phyloP scores from a whole-genome alignment of 768 basidiomycete genomes.

The Nevesoporus exiguus region DNA sequence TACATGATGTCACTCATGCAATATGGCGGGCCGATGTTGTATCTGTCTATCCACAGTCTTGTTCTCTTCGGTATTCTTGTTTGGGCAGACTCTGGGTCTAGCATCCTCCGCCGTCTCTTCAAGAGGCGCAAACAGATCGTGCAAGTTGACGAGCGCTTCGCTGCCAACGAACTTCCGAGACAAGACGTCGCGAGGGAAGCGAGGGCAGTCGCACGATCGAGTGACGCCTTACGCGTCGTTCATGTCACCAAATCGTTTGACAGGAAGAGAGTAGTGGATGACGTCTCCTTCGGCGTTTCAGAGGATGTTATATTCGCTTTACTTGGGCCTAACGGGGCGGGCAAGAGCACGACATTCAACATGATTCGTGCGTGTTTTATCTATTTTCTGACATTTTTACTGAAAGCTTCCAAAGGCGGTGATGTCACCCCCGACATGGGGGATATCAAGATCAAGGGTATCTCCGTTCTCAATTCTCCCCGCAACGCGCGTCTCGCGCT shows the following conservation, averaged over 20 bases:
- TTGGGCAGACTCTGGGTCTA: constrained; percentile 68
- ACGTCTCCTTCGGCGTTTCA: constrained; percentile 66
- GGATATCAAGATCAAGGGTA: constrained; percentile 63
- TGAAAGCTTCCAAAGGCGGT: constrained; percentile 45
- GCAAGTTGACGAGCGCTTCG: constrained; percentile 12
- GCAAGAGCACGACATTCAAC: constrained; percentile 80
- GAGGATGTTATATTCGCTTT: constrained; percentile 65
- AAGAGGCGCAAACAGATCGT: constrained; percentile 12
- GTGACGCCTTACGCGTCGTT: constrained; percentile 60
- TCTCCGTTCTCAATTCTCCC: constrained; percentile 63
- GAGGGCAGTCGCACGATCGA: constrained; percentile 41
- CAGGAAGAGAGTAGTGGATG: constrained; percentile 59
- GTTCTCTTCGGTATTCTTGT: constrained; percentile 62
- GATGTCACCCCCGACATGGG: constrained; percentile 65
- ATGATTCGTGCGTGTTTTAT: constrained; percentile 57
- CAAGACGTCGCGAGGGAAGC: constrained; percentile 58
- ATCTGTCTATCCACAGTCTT: constrained; percentile 60
- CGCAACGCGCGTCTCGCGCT: constrained; percentile 62
- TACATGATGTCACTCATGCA: constrained; percentile 52
- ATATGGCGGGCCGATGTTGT: constrained; percentile 74
- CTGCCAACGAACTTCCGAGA: constrained; percentile 21
- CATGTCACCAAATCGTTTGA: constrained; percentile 60
- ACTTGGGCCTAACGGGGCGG: constrained; percentile 80
- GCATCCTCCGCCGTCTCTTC: constrained; percentile 40
- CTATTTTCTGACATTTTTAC: background rate